A percentile compares a stretch with the other conserved stretches of the same genome.
Evolutionary conservation across 23 red algal genomes (phyloP).

Genomic region (Gracilariopsis chorda): DNA sequence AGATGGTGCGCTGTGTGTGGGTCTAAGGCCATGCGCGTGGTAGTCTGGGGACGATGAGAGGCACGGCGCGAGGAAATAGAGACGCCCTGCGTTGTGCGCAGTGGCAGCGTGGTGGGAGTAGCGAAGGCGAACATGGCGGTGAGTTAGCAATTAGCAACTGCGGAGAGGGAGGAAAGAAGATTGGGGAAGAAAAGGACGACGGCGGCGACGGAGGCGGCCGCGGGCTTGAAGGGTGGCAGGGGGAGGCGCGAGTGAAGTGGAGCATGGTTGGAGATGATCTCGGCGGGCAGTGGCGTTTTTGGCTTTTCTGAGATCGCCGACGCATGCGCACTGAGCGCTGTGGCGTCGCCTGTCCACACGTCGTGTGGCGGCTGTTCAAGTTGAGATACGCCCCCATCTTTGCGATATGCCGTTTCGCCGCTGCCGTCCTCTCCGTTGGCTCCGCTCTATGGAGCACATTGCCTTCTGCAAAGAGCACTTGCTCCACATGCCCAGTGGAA

Average conservation of each 20-base stretch:
- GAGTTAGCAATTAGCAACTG: not conserved
- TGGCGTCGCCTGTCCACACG: not conserved
- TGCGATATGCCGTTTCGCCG: too few relatives aligned
- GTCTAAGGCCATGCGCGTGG: conserved; percentile 52
- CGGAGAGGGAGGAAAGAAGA: not conserved
- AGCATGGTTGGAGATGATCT: not conserved
- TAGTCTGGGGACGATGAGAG: not conserved
- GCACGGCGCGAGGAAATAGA: not conserved
- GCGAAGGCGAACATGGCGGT: conserved; percentile 30
- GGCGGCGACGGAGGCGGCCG: not conserved
- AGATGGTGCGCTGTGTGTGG: conserved; percentile 36
- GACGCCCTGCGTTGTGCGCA: not conserved
- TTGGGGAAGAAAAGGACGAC: not conserved
- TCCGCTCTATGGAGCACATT: too few relatives aligned
- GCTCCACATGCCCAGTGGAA: too few relatives aligned
- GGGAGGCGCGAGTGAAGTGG: not conserved
- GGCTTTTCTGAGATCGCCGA: not conserved
- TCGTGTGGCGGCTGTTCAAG: not conserved
- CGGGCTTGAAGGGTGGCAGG: not conserved
- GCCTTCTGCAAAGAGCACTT: too few relatives aligned
- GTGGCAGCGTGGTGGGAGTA: not conserved
- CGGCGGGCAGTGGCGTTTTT: not conserved
- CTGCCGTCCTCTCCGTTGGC: too few relatives aligned
- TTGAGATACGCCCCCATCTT: not conserved
- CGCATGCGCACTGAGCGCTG: not conserved